Evolutionary conservation across 2,329 filamentous ascomycete genomes (phyloP).

Genomic region (Venturia carpophila): DNA sequence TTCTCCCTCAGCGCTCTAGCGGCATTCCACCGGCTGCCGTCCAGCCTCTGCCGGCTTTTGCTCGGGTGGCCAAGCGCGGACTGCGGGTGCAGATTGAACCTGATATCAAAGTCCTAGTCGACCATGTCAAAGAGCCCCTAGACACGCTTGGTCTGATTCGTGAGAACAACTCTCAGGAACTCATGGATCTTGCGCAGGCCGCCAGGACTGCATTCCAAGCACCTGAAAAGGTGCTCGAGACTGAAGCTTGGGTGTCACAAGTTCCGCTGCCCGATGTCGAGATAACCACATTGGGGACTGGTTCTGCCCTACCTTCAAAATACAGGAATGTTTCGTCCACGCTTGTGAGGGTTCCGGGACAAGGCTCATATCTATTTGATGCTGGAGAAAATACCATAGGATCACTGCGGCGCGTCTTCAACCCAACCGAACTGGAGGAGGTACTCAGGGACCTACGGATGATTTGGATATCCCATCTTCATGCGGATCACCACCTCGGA

Average conservation of each 20-base stretch:
- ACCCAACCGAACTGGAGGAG: slow-evolving; percentile 54
- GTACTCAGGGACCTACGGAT: slow-evolving; percentile 70
- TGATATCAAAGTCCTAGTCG: slow-evolving; percentile 36
- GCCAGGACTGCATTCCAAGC: background rate
- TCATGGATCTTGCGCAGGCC: slow-evolving; percentile 46
- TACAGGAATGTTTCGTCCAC: slow-evolving; percentile 93
- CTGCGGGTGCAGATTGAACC: slow-evolving; percentile 31
- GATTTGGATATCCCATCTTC: slow-evolving; percentile 91
- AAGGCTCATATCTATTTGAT: slow-evolving; percentile 85
- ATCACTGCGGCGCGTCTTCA: slow-evolving; percentile 70
- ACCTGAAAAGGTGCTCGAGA: slow-evolving; percentile 35
- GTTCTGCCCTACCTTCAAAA: slow-evolving; percentile 81
- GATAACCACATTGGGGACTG: slow-evolving; percentile 81
- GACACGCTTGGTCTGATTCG: slow-evolving; percentile 31
- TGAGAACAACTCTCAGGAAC: slow-evolving; percentile 33
- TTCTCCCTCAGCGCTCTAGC: slow-evolving; percentile 31
- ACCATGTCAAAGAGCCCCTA: slow-evolving; percentile 43
- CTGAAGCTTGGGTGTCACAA: slow-evolving; percentile 51
- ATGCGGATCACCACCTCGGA: slow-evolving; percentile 93
- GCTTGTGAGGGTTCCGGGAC: slow-evolving; percentile 71
- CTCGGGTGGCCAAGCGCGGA: slow-evolving; percentile 33
- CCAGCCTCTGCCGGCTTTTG: slow-evolving; percentile 22
- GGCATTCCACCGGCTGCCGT: slow-evolving; percentile 22
- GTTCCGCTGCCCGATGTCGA: slow-evolving; percentile 70
- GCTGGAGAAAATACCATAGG: slow-evolving; percentile 88